A percentile compares a stretch with the other conserved stretches of the same genome.
Conservation (phyloP, 1,139 yeast genomes). For the Sugiyamaella paludigena region DNA sequence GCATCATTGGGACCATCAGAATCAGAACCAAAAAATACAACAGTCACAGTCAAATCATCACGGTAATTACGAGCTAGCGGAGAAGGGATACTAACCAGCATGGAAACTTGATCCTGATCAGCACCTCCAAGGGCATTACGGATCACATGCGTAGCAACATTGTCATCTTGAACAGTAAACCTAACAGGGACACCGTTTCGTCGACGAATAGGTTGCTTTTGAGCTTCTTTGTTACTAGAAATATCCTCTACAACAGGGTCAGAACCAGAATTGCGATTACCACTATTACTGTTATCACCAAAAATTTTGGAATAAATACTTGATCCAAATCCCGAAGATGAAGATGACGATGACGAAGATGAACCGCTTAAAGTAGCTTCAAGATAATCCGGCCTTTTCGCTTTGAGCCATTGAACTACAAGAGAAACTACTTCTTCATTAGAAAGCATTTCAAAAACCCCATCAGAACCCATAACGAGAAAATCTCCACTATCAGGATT, state of each 20-base stretch:
- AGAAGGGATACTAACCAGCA: slow-evolving; percentile 88
- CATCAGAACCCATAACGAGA: slow-evolving; percentile 91
- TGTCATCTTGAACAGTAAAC: slow-evolving; percentile 67
- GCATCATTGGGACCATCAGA: slow-evolving; percentile 27
- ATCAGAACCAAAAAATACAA: slow-evolving; percentile 75
- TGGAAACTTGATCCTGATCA: slow-evolving; percentile 77
- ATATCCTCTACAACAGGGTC: slow-evolving; percentile 35
- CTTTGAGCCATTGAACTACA: slow-evolving; percentile 92
- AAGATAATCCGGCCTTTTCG: slow-evolving; percentile 54
- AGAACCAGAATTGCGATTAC: slow-evolving; percentile 14
- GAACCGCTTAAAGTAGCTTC: slow-evolving; percentile 7
- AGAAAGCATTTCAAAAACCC: slow-evolving; percentile 84
- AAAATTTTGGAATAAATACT: slow-evolving; percentile 21
- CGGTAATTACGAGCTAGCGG: slow-evolving; percentile 90
- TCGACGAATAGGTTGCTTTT: slow-evolving; percentile 56
- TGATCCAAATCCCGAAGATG: slow-evolving; percentile 2
- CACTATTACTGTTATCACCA: slow-evolving; percentile 14
- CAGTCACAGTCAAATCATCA: slow-evolving; percentile 95
- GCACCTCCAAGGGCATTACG: slow-evolving; percentile 91
- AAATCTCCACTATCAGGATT: slow-evolving; percentile 74
- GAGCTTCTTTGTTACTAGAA: slow-evolving; percentile 46
- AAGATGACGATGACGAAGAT: neutral
- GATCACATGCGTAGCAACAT: slow-evolving; percentile 88
- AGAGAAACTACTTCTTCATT: slow-evolving; percentile 91
- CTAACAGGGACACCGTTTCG: slow-evolving; percentile 41